These are phyloP conservation scores for Colletotrichum sp. DNA, from an alignment of 2,329 filamentous ascomycete genomes.

Conservation along the genomic window DNA sequence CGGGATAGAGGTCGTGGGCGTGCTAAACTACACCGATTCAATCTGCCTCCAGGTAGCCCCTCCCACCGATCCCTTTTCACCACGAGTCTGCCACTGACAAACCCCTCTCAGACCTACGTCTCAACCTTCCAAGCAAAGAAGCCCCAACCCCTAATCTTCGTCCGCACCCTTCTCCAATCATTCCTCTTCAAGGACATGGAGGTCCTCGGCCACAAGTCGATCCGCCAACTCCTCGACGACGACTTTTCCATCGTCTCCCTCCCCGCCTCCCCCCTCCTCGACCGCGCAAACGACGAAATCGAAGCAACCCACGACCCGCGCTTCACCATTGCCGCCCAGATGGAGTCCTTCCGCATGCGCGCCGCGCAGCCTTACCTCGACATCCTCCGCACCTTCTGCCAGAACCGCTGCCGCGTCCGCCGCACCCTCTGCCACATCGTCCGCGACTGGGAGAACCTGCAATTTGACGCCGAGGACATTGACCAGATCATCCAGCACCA, in stretches of 20 bases:
- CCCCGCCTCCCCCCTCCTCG: slow-evolving; percentile 72
- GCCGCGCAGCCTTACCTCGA: slow-evolving; percentile 79
- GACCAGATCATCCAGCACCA: slow-evolving; percentile 70
- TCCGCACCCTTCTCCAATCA: slow-evolving; percentile 79
- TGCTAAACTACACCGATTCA: slow-evolving; percentile 71
- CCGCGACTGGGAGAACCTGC: slow-evolving; percentile 82
- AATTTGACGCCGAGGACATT: slow-evolving; percentile 80
- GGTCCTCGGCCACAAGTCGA: slow-evolving; percentile 70
- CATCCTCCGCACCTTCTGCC: slow-evolving; percentile 81
- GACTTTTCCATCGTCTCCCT: slow-evolving; percentile 82
- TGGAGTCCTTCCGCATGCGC: slow-evolving; percentile 71
- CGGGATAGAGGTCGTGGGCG: slow-evolving; percentile 69
- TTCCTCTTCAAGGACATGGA: slow-evolving; percentile 77
- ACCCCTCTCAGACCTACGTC: slow-evolving; percentile 69
- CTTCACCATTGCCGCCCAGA: slow-evolving; percentile 73
- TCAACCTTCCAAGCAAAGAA: slow-evolving; percentile 77
- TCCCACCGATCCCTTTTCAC: neutral
- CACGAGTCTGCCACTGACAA: too few relatives aligned
- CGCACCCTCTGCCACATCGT: slow-evolving; percentile 87
- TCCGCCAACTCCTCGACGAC: slow-evolving; percentile 78
- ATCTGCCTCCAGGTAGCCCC: slow-evolving; percentile 70
- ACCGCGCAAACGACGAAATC: slow-evolving; percentile 76
- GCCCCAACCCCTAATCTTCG: slow-evolving; percentile 83
- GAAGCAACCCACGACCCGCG: slow-evolving; percentile 77
- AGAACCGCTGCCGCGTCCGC: slow-evolving; percentile 90